phyloP scores from a whole-genome alignment of 805 yeast species.

The Millerozyma acaciae region DNA sequence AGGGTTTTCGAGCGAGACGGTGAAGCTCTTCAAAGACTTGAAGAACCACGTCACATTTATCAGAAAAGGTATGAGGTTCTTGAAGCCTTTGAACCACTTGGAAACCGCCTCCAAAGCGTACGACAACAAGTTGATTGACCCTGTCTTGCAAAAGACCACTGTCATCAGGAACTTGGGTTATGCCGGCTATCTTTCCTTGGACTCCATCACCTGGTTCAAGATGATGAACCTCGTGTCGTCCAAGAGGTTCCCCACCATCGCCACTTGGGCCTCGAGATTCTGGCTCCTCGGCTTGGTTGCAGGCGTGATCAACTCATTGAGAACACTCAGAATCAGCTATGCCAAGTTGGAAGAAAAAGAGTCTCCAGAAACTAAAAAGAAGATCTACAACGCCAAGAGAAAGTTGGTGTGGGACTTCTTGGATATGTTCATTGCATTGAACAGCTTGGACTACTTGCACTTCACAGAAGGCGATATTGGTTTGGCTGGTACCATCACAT shows the following conservation, averaged over 20 bases:
- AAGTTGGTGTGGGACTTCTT: constrained; percentile 73
- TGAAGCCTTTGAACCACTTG: constrained; percentile 74
- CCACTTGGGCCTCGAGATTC: constrained; percentile 60
- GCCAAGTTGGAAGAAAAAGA: constrained; percentile 31
- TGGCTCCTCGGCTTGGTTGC: constrained; percentile 74
- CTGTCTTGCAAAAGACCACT: constrained; percentile 48
- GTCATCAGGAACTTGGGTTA: constrained; percentile 57
- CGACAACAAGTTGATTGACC: constrained; percentile 68
- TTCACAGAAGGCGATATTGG: constrained; percentile 80
- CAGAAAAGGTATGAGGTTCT: constrained; percentile 79
- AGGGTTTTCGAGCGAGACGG: constrained; percentile 48
- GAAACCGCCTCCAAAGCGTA: constrained; percentile 63
- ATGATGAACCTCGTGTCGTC: constrained; percentile 52
- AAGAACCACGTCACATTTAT: constrained; percentile 62
- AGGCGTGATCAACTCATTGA: constrained; percentile 54
- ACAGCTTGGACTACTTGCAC: constrained; percentile 56
- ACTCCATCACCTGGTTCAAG: constrained; percentile 59
- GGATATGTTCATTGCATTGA: constrained; percentile 73
- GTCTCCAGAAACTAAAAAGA: constrained; percentile 36
- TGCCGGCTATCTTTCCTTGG: constrained; percentile 60
- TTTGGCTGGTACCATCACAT: constrained; percentile 78
- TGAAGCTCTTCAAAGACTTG: constrained; percentile 49
- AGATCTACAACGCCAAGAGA: constrained; percentile 49
- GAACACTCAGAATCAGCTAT: constrained; percentile 48
- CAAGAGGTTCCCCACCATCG: constrained; percentile 45